These are phyloP conservation scores for Linum lewisii DNA, from an alignment of 345 rosid genomes.

Conservation along the genomic window DNA sequence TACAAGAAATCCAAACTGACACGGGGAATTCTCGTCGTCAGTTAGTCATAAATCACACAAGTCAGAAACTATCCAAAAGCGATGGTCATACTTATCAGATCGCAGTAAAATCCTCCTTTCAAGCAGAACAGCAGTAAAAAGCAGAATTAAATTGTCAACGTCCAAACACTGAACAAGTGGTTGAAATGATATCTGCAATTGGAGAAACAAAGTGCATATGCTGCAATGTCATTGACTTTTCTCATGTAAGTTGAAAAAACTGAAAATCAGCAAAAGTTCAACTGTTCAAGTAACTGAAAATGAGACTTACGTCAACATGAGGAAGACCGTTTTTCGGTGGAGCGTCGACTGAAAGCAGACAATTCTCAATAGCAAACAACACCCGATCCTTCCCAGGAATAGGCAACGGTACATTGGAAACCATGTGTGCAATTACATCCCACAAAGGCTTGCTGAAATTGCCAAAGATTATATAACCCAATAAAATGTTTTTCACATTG, in stretches of 20 bases:
- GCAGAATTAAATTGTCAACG: conserved; percentile 81
- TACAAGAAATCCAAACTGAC: conserved; percentile 5
- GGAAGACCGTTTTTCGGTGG: conserved; percentile 92
- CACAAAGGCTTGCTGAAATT: conserved; percentile 90
- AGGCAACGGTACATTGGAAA: conserved; percentile 82
- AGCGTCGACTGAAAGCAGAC: conserved; percentile 78
- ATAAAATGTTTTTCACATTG: neutral
- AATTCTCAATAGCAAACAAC: conserved; percentile 81
- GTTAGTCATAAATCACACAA: neutral
- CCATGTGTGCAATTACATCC: conserved; percentile 70
- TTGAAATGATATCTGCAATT: conserved; percentile 88
- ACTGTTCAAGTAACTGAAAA: conserved; percentile 11
- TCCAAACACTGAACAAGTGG: conserved; percentile 94
- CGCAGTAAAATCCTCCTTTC: conserved; percentile 93
- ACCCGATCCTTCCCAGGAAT: conserved; percentile 88
- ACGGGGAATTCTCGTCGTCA: neutral
- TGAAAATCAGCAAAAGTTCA: conserved; percentile 9
- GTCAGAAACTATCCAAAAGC: neutral
- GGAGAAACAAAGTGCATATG: conserved; percentile 5
- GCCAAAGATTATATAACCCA: conserved; percentile 20
- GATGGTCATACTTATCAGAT: conserved; percentile 64
- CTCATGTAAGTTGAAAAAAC: neutral
- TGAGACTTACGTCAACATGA: conserved; percentile 73
- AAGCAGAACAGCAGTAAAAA: conserved; percentile 82
- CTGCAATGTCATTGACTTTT: neutral